Conservation (phyloP, 2,329 filamentous ascomycete genomes). For the Penicillium sp. region DNA sequence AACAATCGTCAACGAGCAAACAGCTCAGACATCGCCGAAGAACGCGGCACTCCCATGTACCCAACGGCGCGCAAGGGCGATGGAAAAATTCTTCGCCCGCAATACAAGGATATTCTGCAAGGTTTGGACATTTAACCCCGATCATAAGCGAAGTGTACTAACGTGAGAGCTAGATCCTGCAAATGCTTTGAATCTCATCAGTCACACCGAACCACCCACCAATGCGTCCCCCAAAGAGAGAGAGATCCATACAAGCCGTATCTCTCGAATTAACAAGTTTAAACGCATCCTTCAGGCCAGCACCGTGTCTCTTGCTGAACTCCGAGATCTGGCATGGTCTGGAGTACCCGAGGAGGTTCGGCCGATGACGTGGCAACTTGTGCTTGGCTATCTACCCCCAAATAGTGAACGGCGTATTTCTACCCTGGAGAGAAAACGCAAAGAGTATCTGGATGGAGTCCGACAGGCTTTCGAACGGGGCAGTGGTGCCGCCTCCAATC, state of each 20-base stretch:
- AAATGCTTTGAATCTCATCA: constrained; percentile 91
- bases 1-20: constrained; percentile 68
- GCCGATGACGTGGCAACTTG: constrained; percentile 97
- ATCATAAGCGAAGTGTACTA: neutral
- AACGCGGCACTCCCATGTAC: constrained; percentile 78
- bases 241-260: constrained; percentile 81
- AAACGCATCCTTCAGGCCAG: constrained; percentile 92
- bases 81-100: constrained; percentile 91
- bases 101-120: constrained; percentile 93
- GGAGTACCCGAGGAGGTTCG: constrained; percentile 93
- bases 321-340: constrained; percentile 87
- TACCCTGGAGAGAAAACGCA: constrained; percentile 88
- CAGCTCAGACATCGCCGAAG: constrained; percentile 91
- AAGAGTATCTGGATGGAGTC: constrained; percentile 94
- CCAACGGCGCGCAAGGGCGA: constrained; percentile 86
- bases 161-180: constrained; percentile 61
- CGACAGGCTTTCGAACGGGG: constrained; percentile 62
- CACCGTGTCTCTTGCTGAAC: constrained; percentile 78
- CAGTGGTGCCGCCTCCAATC: constrained; percentile 43
- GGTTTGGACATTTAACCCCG: constrained; percentile 43
- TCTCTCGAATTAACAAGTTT: constrained; percentile 97
- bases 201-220: constrained; percentile 71
- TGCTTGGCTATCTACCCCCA: constrained; percentile 94
- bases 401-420: constrained; percentile 89
- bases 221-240: constrained; percentile 79